Evolutionary conservation across 2,329 filamentous ascomycete species (phyloP), one percentile per base, ranked within the genome.

Genomic region (Macroventuria anomochaeta): DNA sequence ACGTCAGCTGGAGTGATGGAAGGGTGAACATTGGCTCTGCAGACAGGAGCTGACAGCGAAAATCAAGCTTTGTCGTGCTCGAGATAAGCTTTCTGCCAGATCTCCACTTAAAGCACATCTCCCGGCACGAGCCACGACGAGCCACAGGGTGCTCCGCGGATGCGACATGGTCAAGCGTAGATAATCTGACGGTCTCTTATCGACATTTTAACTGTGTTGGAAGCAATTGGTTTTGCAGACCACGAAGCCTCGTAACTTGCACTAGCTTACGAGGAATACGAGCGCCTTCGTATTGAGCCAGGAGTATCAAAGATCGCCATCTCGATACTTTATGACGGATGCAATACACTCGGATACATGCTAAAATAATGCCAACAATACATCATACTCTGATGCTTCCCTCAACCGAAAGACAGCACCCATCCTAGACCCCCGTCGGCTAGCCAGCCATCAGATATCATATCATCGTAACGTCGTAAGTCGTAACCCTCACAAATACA

Each of bases 31-130:
- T 5, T 18, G 29, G 36, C 10, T 31, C 8, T 23, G n/a, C 6
- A 11, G 17, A 3, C 13, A n/a, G 29, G 2, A 28, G 5, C 37
- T 17, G 18, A 18, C 4, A 21, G 39, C 20, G 6, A 36, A 32
- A 10, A 37, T 34, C 44, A 54, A 54, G 51, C 51, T 54, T 49
- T 43, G 13, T 17, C 28, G n/a, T 23, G 39, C 23, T 36, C 23
- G 17, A 50, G 28, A 50, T 50, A 55, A 55, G 53, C 53, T 55
- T 51, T 55, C 20, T 50, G 46, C 53, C 31, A 55, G 41, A 46
- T 50, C 53, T 18, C 53, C 40, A 23, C 36, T 15, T 46, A 46
- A 5, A 44, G 46, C 25, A 20, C 40, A 44, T 54, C 44, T 44
- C 34, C 28, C 40, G 32, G 39, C 43, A 31, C 40, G 18, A 43